Percentiles rank a stretch among this genome's conserved stretches.
phyloP scores from a whole-genome alignment of 2,329 filamentous ascomycete genomes.

The Ophiognomonia clavigignenti-juglandacearum region DNA sequence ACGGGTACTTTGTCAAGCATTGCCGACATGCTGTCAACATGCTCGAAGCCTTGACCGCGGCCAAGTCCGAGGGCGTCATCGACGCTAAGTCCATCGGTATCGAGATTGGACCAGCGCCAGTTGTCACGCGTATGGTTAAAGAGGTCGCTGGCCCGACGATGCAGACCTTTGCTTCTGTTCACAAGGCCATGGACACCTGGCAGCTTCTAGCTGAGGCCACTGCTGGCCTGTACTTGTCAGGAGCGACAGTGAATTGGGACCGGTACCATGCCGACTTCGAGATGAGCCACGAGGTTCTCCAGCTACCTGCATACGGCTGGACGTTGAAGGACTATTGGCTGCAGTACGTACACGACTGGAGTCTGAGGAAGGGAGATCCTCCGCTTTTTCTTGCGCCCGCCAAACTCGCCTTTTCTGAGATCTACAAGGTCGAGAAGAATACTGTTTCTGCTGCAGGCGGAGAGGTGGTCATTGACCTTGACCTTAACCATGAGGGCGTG shows the following conservation, averaged over 20 bases:
- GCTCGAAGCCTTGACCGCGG: constrained; percentile 53
- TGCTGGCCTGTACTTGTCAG: background rate
- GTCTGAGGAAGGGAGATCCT: constrained; percentile 1
- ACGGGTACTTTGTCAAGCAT: constrained; percentile 60
- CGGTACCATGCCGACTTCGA: constrained; percentile 4
- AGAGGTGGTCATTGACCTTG: too few relatives aligned
- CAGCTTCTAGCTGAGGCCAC: background rate
- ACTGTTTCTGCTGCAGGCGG: too few relatives aligned
- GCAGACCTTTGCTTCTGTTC: too few relatives aligned
- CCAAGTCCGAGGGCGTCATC: constrained; percentile 51
- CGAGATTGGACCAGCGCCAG: constrained; percentile 70
- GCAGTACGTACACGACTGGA: constrained; percentile 10
- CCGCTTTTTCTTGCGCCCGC: too few relatives aligned
- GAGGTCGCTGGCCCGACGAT: too few relatives aligned
- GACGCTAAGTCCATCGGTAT: constrained; percentile 64
- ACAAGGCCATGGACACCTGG: too few relatives aligned
- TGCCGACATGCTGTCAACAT: constrained; percentile 67
- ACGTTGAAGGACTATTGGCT: constrained; percentile 9
- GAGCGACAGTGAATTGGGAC: background rate
- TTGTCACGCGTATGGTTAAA: too few relatives aligned
- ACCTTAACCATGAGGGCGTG: too few relatives aligned
- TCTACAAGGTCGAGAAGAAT: too few relatives aligned
- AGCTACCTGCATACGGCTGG: constrained; percentile 6
- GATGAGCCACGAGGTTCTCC: background rate
- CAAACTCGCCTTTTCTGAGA: too few relatives aligned